Base-by-base conservation (phyloP, 352 stramenopile genomes). In the Blastocystis sp. region DNA sequence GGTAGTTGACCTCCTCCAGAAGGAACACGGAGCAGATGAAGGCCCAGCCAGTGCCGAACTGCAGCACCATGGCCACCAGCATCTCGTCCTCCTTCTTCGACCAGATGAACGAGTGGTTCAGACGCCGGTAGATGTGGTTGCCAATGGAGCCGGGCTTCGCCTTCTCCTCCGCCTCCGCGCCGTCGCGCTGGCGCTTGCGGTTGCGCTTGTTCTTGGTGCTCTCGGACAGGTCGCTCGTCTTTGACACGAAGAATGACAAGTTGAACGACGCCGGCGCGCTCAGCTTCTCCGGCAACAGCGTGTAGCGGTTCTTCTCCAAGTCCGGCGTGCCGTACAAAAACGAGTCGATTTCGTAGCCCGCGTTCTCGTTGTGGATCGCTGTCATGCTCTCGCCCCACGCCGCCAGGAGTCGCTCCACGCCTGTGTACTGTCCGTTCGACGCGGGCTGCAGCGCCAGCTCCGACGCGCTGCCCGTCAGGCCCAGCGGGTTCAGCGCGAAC, bases 11-110 rank as follows among this genome's bases (percentile, higher is more conserved):
- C 21, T 84, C 28, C 53, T 84, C 74, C 74, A 67, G 60, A 0
- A 84, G 52, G 60, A 84, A 84, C 19, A 84, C 74, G 48, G 19
- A 69, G 28, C 74, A 67, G 34, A 84, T 69, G 45, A 84, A 69
- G 5, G 45, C 14, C 74, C 74, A 84, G 4, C 45, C 38, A 5
- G 74, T 34, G 34, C 74, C 74, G 38, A 84, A 84, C 28, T 84
- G 74, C 53, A 69, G 40, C 5, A 84, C 56, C 38, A 84, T 52
- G n/a, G 74, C 52, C 23, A 45, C 17, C 52, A 84, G 40, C 45
- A 84, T 69, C 53, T 84, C 74, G 45, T 84, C 74, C 43, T 84
- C 74, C 56, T 70, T 84, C 56, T 64, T 67, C 45, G 74, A 67
- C 74, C 74, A 84, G 7, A 34, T 62, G n/a, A 66, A 52, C 23